Percentiles rank a stretch among this genome's conserved stretches.
These are phyloP conservation scores for Blastobotrys raffinosifermentans DNA, from an alignment of 1,139 yeast species.

Conservation along the genomic window DNA sequence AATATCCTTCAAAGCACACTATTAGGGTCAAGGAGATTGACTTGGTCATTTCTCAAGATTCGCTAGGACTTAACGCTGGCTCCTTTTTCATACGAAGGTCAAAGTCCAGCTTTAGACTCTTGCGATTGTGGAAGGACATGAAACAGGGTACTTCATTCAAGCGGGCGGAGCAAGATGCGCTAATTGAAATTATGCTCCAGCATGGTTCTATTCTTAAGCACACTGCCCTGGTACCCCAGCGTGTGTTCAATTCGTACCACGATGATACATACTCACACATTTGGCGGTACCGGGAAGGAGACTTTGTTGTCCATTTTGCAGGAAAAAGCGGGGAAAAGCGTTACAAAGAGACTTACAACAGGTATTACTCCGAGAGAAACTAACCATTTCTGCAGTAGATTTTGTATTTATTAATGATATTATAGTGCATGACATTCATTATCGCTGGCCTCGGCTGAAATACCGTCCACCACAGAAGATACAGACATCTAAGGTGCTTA, in stretches of 20 bases:
- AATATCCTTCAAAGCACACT: slow-evolving; percentile 15
- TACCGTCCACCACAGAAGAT: slow-evolving; percentile 23
- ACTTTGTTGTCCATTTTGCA: slow-evolving; percentile 28
- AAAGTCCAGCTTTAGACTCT: slow-evolving; percentile 17
- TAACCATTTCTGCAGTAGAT: no score
- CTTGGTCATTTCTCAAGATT: slow-evolving; percentile 28
- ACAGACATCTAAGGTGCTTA: slow-evolving; percentile 19
- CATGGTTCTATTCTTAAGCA: slow-evolving; percentile 25
- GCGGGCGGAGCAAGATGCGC: slow-evolving; percentile 24
- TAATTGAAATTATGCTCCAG: slow-evolving; percentile 20
- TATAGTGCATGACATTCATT: neutral
- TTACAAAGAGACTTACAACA: neutral
- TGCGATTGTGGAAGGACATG: slow-evolving; percentile 22
- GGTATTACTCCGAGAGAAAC: neutral
- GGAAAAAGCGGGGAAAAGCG: slow-evolving; percentile 15
- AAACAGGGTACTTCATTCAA: slow-evolving; percentile 12
- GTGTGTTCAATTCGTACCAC: slow-evolving; percentile 30
- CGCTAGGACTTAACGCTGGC: slow-evolving; percentile 34
- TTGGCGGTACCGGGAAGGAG: slow-evolving; percentile 23
- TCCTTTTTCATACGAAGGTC: slow-evolving; percentile 33
- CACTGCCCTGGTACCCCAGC: slow-evolving; percentile 33
- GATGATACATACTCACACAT: slow-evolving; percentile 16
- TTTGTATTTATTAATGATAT: neutral
- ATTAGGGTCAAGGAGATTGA: slow-evolving; percentile 22
- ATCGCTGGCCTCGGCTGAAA: slow-evolving; percentile 17